Base-by-base conservation (phyloP, 345 rosid genomes). In the Rhodamnia rubescens region DNA sequence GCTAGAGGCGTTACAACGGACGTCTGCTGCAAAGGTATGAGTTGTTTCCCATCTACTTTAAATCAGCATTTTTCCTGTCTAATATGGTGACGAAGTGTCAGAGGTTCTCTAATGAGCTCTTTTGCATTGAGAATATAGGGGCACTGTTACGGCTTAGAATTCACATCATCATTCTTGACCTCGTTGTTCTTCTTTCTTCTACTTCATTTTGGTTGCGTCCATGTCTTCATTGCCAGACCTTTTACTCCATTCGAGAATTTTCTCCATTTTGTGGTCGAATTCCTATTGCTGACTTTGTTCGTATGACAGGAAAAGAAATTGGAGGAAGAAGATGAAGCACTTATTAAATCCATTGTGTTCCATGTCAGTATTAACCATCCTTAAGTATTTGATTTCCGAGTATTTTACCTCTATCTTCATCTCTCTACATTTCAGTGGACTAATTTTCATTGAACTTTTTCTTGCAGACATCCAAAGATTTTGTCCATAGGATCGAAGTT, bases 1-100 rank as follows among this genome's bases (percentile, higher is more conserved):
- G 99, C 93, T 97, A 56, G 95, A 94, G 91, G 98, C 95, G 75
- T 89, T 97, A 93, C 96, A 97, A 90, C 93, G 87, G 47, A 90
- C 98, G 54, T 91, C 93, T 47, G 92, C 88, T 3, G 90, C 90
- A 40, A 92, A 94, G 99, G 98, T 95, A 84, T 75, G 84, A 11
- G 40, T 50, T 50, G 85, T 49, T 27, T 84, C 83, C n/a, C 83
- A 9, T 84, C 24, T 80, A 26, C 87, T 52, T 52, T 32, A n/a
- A 56, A 21, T 50, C 49, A 57, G n/a, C 32, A 40, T 55, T 42
- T 24, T 40, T 44, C 22, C n/a, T 47, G 10, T 42, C 12, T 7
- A 81, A 40, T 49, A 50, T 36, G 32, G 9, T 26, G 83, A 21
- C 49, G 1, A 82, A 59, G 44, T 44, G 14, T 64, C 54, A 10